Evolutionary conservation across 2,329 filamentous ascomycete genomes (phyloP).

Genomic region (Trichoderma sp.): DNA sequence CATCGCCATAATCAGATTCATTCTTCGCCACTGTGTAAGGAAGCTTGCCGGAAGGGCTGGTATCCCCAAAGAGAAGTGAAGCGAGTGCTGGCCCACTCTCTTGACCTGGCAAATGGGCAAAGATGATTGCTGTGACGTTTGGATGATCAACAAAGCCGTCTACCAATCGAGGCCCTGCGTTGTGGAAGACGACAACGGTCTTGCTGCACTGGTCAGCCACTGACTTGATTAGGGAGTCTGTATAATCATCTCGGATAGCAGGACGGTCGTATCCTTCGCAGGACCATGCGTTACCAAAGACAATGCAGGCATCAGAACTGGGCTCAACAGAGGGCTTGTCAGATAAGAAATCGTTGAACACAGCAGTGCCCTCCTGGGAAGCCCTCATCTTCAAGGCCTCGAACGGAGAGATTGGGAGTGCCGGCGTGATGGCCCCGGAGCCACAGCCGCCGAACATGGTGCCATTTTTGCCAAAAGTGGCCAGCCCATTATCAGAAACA

Average conservation of each 20-base stretch:
- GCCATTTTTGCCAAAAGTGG: conserved; percentile 45
- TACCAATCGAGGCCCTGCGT: conserved; percentile 59
- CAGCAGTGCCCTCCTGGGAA: conserved; percentile 52
- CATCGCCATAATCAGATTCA: conserved; percentile 52
- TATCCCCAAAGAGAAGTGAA: conserved; percentile 56
- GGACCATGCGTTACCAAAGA: conserved; percentile 66
- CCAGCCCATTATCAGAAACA: not conserved
- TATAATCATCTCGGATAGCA: conserved; percentile 63
- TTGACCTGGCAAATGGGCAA: conserved; percentile 64
- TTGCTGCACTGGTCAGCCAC: conserved; percentile 60
- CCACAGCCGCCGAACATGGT: conserved; percentile 44
- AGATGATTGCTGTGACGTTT: conserved; percentile 63
- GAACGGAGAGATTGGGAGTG: conserved; percentile 51
- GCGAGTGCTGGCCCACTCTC: conserved; percentile 57
- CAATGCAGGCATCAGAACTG: conserved; percentile 62
- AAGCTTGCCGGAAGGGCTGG: conserved; percentile 56
- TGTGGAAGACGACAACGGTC: conserved; percentile 65
- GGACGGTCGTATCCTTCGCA: conserved; percentile 69
- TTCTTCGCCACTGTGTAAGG: conserved; percentile 61
- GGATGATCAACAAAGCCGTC: conserved; percentile 61
- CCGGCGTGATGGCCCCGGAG: conserved; percentile 47
- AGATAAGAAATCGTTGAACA: conserved; percentile 59
- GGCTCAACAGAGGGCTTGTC: conserved; percentile 48
- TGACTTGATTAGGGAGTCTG: conserved; percentile 54
- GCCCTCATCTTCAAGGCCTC: conserved; percentile 54